Base-by-base conservation (phyloP, 148 eudicot species). In the Vaccinium myrtillus region DNA sequence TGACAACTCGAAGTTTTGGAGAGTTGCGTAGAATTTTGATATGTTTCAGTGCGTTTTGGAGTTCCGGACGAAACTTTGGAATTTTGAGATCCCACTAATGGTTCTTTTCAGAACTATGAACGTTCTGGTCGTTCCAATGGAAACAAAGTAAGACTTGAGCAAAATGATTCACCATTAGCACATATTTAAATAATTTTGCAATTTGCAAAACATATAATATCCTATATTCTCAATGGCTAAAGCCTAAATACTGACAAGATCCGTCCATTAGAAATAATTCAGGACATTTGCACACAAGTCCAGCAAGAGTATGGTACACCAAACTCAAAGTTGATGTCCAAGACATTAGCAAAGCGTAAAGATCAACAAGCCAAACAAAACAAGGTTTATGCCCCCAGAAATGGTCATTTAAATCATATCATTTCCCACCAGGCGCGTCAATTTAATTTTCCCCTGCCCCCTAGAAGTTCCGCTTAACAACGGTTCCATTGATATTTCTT, bases 81-180 rank as follows among this genome's bases (percentile, higher is more conserved):
- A 30, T 67, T 25, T 67, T 25, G 32, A n/a, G 15, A 67, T 30
- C 14, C 74, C 18, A 30, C 39, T 30, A 13, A 12, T 27, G 32
- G 14, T 27, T 30, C 8, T 13, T 27, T 27, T 5, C 74, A 13
- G 39, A 30, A 69, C 14, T 39, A 25, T 15, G 27, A 13, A 27
- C 12, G 43, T 65, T 4, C 10, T 3, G 71, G 71, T 30, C 2
- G 2, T 65, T 25, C 10, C 32, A 1, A 65, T 3, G 1, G 71
- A 65, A 65, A 65, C 32, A 67, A 10, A 25, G 25, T 67, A 25
- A 11, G 3, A 25, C 46, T 43, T 25, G 4, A 25, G 15, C 36
- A 67, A 67, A 67, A 67, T 67, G 73, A 25, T 67, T 67, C 73
- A 67, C 73, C 73, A 27, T 23, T 67, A 27, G 74, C 74, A 27